phyloP scores from a whole-genome alignment of 495 filamentous ascomycete genomes.

The Pyrenopolyporus hunteri region DNA sequence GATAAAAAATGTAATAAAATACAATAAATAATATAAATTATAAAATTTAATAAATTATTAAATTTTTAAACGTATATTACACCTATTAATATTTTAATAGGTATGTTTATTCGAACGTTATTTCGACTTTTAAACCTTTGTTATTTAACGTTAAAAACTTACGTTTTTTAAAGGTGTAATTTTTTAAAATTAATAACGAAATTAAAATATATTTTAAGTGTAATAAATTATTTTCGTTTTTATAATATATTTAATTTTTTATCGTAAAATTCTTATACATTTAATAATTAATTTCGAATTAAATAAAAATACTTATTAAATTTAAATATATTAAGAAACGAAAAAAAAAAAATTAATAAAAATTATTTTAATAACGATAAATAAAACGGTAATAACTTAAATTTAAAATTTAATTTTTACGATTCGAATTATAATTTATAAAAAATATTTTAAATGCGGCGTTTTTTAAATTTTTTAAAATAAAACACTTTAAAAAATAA shows the following conservation, averaged over 20 bases:
- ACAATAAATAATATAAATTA: slow-evolving; percentile 77
- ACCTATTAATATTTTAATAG: slow-evolving; percentile 65
- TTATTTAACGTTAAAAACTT: slow-evolving; percentile 55
- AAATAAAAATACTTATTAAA: too few relatives aligned
- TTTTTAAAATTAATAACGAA: slow-evolving; percentile 55
- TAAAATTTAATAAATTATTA: slow-evolving; percentile 77
- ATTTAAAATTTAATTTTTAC: too few relatives aligned
- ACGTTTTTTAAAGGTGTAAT: slow-evolving; percentile 41
- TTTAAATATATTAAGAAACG: too few relatives aligned
- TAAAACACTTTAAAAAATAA: too few relatives aligned
- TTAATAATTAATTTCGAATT: too few relatives aligned
- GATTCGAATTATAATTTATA: too few relatives aligned
- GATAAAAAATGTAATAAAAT: slow-evolving; percentile 77
- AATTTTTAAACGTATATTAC: slow-evolving; percentile 77
- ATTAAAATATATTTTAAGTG: slow-evolving; percentile 49
- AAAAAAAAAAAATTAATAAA: too few relatives aligned
- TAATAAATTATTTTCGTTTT: slow-evolving; percentile 53
- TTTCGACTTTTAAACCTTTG: slow-evolving; percentile 56
- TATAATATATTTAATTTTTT: slow-evolving; percentile 4
- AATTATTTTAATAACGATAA: too few relatives aligned
- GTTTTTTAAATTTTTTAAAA: too few relatives aligned
- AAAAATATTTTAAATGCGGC: too few relatives aligned
- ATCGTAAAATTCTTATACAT: slow-evolving; percentile 36
- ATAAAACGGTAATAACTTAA: too few relatives aligned
- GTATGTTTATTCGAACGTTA: slow-evolving; percentile 73